Base-by-base conservation (phyloP, 495 filamentous ascomycete genomes). In the Tuber melanosporum region DNA sequence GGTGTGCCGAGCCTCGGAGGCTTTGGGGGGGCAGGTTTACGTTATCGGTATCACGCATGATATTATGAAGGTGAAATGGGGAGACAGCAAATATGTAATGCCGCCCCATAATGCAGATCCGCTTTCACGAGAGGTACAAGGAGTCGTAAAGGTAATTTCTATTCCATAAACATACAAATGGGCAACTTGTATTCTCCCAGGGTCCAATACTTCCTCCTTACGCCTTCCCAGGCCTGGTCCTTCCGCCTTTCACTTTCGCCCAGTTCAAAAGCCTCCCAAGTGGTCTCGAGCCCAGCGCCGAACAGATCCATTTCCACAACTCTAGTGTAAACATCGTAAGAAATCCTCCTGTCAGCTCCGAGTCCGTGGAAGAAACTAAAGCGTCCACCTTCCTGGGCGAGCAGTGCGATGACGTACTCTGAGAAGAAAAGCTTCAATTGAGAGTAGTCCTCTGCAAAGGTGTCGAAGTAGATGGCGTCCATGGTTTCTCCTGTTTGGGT, bases 311-410 rank as follows among this genome's bases (percentile, higher is more conserved):
- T 90, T 86, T 98, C 95, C 20, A 91, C 89, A 12, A 99, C 93
- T 84, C 94, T 94, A 66, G 90, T 91, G 84, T 99, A 98, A 4
- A 98, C 94, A 87, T 98, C 95, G 82, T 98, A 97, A 84, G 93
- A 95, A 73, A 97, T 91, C 82, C 92, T 89, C 42, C 95, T 87
- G 86, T 99, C 95, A 8, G 96, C 95, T 0, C 95, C 95, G 76
- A 98, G 89, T 0, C 95, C 95, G 83, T 98, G 95, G 84, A 98
- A 99, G 86, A 97, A 98, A 36, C 94, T 90, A 86, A 96, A 99
- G 26, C 86, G 89, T 0, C 94, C 93, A 12, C 80, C 82, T 15
- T 84, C 85, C 22, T 90, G 84, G 82, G 92, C 91, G 6, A 99
- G 85, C 66, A 98, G 83, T 0, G 89, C 91, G 71, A 96, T 91